Evolutionary conservation across 2,329 filamentous ascomycete species (phyloP).

Genomic region (Cladophialophora bantiana): DNA sequence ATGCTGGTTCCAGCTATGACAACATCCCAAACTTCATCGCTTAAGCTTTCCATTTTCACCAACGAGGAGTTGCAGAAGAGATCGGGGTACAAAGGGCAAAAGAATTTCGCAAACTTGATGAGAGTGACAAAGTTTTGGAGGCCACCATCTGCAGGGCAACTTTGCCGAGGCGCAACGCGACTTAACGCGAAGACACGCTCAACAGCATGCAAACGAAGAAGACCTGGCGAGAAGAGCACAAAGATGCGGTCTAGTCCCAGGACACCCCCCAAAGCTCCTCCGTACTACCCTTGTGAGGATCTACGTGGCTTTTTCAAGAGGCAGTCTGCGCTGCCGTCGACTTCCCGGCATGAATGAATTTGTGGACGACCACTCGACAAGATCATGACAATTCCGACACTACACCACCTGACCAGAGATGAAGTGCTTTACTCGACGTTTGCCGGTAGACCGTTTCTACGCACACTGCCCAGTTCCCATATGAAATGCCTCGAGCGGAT

Average conservation of each 20-base stretch:
- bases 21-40: conserved; percentile 78
- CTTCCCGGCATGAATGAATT: not conserved
- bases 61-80: not conserved
- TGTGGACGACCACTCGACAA: not conserved
- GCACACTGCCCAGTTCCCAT: not conserved
- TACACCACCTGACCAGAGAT: not conserved
- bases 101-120: not conserved
- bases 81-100: not conserved
- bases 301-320: not conserved
- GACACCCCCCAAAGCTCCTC: not conserved
- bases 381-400: not conserved
- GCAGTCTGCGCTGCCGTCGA: not conserved
- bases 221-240: not conserved
- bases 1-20: conserved; percentile 80
- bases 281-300: not conserved
- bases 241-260: not conserved
- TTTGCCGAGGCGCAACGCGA: conserved; percentile 14
- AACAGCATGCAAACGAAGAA: not conserved
- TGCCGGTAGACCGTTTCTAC: not conserved
- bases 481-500: not conserved
- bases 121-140: not conserved
- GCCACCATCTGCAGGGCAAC: not conserved
- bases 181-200: not conserved
- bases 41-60: conserved; percentile 71
- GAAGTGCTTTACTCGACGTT: not conserved